phyloP scores from a whole-genome alignment of 305 asterid species.

The Striga hermonthica region DNA sequence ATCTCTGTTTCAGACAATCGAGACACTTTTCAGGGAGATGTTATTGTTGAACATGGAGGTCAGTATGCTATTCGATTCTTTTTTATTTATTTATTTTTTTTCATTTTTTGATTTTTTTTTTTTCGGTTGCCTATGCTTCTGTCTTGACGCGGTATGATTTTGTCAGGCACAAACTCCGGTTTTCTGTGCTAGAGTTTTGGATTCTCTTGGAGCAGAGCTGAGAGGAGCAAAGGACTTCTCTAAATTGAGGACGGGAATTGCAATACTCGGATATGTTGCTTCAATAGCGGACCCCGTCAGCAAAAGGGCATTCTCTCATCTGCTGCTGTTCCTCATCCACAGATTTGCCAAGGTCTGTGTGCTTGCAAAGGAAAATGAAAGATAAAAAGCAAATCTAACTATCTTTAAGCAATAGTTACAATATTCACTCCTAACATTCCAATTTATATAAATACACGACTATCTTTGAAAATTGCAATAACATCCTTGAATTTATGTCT shows the following conservation, averaged over 20 bases:
- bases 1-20: conserved; percentile 68
- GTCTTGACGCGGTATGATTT: conserved; percentile 28
- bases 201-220: conserved; percentile 63
- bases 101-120: neutral
- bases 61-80: conserved; percentile 38
- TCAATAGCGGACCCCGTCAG: conserved; percentile 59
- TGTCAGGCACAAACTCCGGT: conserved; percentile 60
- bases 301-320: conserved; percentile 58
- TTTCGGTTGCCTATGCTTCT: neutral
- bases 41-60: conserved; percentile 80
- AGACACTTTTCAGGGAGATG: conserved; percentile 87
- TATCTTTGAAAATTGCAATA: no score
- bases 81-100: neutral
- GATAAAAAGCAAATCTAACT: neutral
- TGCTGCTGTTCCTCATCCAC: conserved; percentile 70
- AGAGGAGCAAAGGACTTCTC: conserved; percentile 83
- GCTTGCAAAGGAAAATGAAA: neutral
- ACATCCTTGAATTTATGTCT: no score
- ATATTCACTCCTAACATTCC: neutral
- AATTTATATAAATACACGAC: no score
- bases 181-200: conserved; percentile 69
- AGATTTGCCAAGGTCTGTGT: conserved; percentile 79
- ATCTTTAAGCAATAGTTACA: neutral
- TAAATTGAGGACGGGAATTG: conserved; percentile 78
- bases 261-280: conserved; percentile 82